Base-by-base conservation (phyloP, 1,139 yeast species). In the Geotrichum histeridarum region DNA sequence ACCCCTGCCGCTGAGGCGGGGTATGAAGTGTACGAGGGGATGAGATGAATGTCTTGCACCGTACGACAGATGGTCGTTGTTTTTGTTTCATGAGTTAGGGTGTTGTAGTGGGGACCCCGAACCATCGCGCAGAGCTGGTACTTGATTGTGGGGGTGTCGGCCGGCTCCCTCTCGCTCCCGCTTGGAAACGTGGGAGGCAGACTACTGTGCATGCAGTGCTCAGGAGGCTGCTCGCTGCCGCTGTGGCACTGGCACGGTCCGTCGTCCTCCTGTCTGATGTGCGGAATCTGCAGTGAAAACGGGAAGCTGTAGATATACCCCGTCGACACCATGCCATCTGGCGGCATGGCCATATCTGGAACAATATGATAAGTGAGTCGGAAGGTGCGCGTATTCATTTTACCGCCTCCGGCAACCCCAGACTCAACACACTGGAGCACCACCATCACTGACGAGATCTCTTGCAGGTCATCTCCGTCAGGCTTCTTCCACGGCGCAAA, bases 271-370 rank as follows among this genome's bases (percentile, higher is more conserved):
- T 33, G 52, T 14, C 52, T 37, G 8, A 39, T 27, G 14, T 51
- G 46, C 14, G 54, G 54, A 17, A 52, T 36, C 42, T 52, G 54
- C 27, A 52, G 18, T 9, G 51, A 47, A 38, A 52, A 52, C n/a
- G 54, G 54, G 15, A 52, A 52, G 48, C 44, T 42, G 47, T 52
- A 52, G 27, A 52, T 33, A 41, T 52, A 52, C 14, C 54, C 54
- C 30, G 32, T 32, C 5, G 48, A 22, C 14, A 48, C 54, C 2
- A 43, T 32, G 27, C 54, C 51, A 2, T 45, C 54, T 2, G 54
- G 54, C 8, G 54, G 54, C 54, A 52, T 47, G 15, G 54, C 54
- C 48, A 52, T 42, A 11, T 52, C 54, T 6, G 54, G 54, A 2
- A 52, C 54, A 30, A 47, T 17, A 8, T 52, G 54, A n/a, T 37